Conservation (phyloP, 1,284 basidiomycete species). For the Dichomitus squalens region DNA sequence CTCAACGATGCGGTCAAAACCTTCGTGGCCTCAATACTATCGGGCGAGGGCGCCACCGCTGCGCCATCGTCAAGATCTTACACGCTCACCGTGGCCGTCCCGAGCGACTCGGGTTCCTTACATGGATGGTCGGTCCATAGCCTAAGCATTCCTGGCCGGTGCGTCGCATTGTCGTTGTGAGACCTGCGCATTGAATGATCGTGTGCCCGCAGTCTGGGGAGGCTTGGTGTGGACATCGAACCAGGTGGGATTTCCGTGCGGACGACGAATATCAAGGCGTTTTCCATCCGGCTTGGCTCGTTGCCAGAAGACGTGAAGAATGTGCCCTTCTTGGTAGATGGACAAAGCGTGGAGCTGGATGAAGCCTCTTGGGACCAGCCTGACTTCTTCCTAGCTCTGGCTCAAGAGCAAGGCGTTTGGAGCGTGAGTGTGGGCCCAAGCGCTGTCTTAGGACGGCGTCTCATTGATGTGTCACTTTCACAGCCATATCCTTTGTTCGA, state of each 20-base stretch:
- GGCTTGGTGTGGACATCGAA: conserved; percentile 30
- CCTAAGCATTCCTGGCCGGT: conserved; percentile 64
- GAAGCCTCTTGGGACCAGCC: conserved; percentile 11
- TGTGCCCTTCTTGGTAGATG: conserved; percentile 16
- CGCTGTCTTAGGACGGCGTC: not conserved
- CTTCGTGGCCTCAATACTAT: conserved; percentile 45
- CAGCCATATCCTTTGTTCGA: conserved; percentile 9
- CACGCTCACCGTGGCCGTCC: conserved; percentile 68
- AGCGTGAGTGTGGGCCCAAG: conserved; percentile 1
- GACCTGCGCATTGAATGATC: not conserved
- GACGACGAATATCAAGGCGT: conserved; percentile 45
- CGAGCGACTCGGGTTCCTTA: conserved; percentile 64
- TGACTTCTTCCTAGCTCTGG: conserved; percentile 5
- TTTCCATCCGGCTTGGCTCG: conserved; percentile 34
- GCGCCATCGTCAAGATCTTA: conserved; percentile 38
- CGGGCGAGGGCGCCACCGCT: not conserved
- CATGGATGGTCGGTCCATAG: conserved; percentile 65
- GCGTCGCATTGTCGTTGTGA: conserved; percentile 15
- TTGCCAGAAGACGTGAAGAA: not conserved
- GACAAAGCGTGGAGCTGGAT: conserved; percentile 6
- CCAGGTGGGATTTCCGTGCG: conserved; percentile 32
- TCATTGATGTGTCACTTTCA: not conserved
- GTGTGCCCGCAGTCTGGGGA: conserved; percentile 32
- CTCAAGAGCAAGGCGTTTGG: conserved; percentile 9
- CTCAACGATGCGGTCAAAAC: conserved; percentile 52